Percentiles rank a stretch among this genome's conserved stretches.
Conservation (phyloP, 2,329 filamentous ascomycete species). For the Fusarium multiceps region DNA sequence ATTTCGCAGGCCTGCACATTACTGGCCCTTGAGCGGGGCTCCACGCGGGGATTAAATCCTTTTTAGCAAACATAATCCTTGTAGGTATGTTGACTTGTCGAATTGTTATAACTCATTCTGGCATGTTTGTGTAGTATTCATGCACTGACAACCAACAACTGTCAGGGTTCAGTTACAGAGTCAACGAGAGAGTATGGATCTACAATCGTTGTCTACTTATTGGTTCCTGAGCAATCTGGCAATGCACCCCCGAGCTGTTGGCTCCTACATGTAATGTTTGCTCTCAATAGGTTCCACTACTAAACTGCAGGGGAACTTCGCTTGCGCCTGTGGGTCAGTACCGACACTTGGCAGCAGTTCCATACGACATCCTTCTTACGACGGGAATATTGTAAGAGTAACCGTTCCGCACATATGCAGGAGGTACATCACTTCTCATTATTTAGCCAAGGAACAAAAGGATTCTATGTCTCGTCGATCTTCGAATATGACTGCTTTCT, state of each 20-base stretch:
- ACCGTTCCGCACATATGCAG: too few relatives aligned
- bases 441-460: too few relatives aligned
- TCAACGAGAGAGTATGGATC: background rate
- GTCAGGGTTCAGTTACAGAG: background rate
- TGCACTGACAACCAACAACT: background rate
- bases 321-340: background rate
- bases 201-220: background rate
- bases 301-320: background rate
- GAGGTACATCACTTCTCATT: too few relatives aligned
- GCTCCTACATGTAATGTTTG: background rate
- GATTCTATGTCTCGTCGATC: too few relatives aligned
- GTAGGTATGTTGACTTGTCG: background rate
- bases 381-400: too few relatives aligned
- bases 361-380: too few relatives aligned
- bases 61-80: background rate
- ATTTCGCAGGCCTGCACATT: background rate
- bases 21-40: background rate
- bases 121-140: background rate
- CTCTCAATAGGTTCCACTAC: background rate
- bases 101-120: background rate
- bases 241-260: background rate
- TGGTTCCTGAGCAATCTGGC: background rate
- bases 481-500: too few relatives aligned
- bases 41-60: background rate
- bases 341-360: too few relatives aligned